Percentiles rank a stretch among this genome's conserved stretches.
Conservation (phyloP, 371 early-diverging fungal genomes). For the Mucor racemosus region DNA sequence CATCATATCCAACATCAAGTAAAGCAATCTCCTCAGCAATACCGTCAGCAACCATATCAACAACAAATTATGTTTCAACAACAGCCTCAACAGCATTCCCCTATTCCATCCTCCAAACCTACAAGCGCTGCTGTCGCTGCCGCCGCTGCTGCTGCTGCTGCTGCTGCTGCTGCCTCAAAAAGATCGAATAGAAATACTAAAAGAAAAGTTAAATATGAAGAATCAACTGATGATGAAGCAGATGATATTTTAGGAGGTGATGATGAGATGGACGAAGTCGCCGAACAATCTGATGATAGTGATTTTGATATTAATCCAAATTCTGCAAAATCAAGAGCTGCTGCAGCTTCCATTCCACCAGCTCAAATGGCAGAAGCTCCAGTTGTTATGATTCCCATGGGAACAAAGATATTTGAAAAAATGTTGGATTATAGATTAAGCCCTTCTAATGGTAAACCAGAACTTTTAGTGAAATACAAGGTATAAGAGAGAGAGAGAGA, state of each 20-base stretch:
- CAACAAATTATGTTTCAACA: constrained; percentile 19
- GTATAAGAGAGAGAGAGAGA: constrained; percentile 26
- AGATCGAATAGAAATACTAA: constrained; percentile 16
- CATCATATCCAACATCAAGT: constrained; percentile 27
- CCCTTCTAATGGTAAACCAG: constrained; percentile 33
- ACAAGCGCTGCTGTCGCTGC: background rate
- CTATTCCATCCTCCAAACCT: constrained; percentile 4
- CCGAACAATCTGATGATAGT: constrained; percentile 13
- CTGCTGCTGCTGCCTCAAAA: constrained; percentile 12
- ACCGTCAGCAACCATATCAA: background rate
- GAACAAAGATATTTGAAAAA: constrained; percentile 57
- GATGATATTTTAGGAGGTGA: constrained; percentile 15
- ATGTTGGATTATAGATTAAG: constrained; percentile 62
- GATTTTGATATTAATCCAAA: constrained; percentile 7
- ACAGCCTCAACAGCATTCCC: constrained; percentile 17
- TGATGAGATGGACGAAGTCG: constrained; percentile 1
- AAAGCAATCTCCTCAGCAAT: background rate
- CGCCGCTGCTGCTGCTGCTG: constrained; percentile 8
- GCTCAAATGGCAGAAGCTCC: constrained; percentile 11
- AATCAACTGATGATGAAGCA: constrained; percentile 28
- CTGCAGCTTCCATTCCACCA: background rate
- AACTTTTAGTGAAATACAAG: constrained; percentile 73
- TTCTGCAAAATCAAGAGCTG: background rate
- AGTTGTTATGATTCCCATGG: constrained; percentile 67
- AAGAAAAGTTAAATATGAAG: constrained; percentile 23